phyloP scores from a whole-genome alignment of 108 stramenopile genomes.

The Nannochloropsis salina region DNA sequence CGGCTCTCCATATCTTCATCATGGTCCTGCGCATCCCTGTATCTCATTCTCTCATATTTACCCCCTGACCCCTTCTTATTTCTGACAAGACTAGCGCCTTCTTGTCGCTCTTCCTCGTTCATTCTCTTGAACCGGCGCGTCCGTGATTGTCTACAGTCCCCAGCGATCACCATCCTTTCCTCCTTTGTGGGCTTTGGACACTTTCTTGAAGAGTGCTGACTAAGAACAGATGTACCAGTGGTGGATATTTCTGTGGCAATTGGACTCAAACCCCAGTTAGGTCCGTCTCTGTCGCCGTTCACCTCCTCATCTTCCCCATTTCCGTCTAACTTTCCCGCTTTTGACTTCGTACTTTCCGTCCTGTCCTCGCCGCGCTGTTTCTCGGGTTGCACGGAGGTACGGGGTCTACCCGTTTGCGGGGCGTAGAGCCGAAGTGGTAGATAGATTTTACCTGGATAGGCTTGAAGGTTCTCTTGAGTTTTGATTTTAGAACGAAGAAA shows the following conservation, averaged over 20 bases:
- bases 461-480: conserved; percentile 39
- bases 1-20: no score
- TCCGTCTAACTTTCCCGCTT: neutral
- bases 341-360: neutral
- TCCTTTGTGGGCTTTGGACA: neutral
- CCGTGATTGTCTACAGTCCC: neutral
- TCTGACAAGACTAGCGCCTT: neutral
- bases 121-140: neutral
- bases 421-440: conserved; percentile 26
- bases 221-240: neutral
- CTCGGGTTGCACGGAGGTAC: neutral
- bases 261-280: neutral
- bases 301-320: neutral
- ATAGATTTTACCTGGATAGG: conserved; percentile 40
- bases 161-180: neutral
- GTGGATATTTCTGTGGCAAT: neutral
- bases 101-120: neutral
- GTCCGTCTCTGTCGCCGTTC: neutral
- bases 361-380: neutral
- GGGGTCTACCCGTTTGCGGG: neutral
- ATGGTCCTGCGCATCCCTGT: no score
- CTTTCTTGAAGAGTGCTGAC: neutral
- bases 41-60: no score
- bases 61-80: neutral
- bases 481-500: conserved; percentile 27